phyloP scores from a whole-genome alignment of 768 basidiomycete species.

The Russula sp. region DNA sequence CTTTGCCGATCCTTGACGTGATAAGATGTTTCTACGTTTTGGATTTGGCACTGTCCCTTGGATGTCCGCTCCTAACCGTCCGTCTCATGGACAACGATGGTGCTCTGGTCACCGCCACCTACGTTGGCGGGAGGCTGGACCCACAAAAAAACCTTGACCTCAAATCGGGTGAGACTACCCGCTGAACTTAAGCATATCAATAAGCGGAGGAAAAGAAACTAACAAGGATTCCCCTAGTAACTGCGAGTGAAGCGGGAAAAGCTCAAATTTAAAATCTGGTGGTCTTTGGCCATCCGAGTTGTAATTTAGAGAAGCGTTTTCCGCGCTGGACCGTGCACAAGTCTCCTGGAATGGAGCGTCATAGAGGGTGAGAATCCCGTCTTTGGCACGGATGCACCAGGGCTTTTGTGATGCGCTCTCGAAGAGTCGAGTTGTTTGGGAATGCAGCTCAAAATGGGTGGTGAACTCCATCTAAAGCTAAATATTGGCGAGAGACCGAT shows the following conservation, averaged over 20 bases:
- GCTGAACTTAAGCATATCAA: conserved; percentile 88
- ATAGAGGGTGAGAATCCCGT: conserved; percentile 75
- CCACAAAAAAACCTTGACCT: conserved; percentile 46
- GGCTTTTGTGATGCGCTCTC: conserved; percentile 67
- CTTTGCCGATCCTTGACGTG: conserved; percentile 39
- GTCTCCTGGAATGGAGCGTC: conserved; percentile 78
- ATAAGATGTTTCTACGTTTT: conserved; percentile 48
- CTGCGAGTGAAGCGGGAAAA: conserved; percentile 80
- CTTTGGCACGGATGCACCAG: conserved; percentile 55
- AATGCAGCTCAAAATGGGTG: conserved; percentile 82
- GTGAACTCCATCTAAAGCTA: conserved; percentile 85
- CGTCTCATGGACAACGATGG: background rate
- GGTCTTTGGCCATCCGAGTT: conserved; percentile 31
- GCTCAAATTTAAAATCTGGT: conserved; percentile 29
- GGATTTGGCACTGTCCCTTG: background rate
- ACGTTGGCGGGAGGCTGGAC: background rate
- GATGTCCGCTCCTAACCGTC: background rate
- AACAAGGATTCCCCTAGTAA: conserved; percentile 88
- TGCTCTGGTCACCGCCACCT: background rate
- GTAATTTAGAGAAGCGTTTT: conserved; percentile 59
- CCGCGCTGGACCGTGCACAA: conserved; percentile 69
- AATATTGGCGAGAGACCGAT: conserved; percentile 80
- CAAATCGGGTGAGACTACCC: conserved; percentile 82
- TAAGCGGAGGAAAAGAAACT: conserved; percentile 90
- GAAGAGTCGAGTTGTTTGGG: conserved; percentile 82